Evolutionary conservation across 164 flowering plant genomes (phyloP).

Genomic region (Macadamia tetraphylla): DNA sequence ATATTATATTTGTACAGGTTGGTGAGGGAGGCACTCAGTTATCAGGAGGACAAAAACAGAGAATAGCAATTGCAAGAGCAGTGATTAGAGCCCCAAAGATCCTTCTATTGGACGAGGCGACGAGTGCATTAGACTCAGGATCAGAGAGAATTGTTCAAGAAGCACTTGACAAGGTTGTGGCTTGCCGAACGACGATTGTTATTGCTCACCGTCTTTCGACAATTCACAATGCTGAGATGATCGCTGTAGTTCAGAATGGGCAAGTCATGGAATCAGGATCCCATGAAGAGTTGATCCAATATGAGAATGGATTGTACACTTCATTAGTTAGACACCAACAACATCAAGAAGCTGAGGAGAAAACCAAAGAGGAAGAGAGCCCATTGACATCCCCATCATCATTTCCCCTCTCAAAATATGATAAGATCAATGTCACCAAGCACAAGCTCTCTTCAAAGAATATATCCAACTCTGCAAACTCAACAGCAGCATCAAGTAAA

Average conservation of each 20-base stretch:
- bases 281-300: slow-evolving; percentile 34
- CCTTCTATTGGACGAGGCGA: slow-evolving; percentile 53
- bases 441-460: background rate
- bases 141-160: slow-evolving; percentile 46
- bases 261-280: slow-evolving; percentile 40
- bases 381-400: too few relatives aligned
- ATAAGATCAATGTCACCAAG: too few relatives aligned
- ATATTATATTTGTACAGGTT: slow-evolving; percentile 19
- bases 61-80: slow-evolving; percentile 55
- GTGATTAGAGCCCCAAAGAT: slow-evolving; percentile 45
- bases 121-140: slow-evolving; percentile 50
- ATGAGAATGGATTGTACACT: background rate
- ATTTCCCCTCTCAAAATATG: too few relatives aligned
- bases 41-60: slow-evolving; percentile 59
- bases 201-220: slow-evolving; percentile 54
- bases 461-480: background rate
- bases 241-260: slow-evolving; percentile 41
- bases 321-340: too few relatives aligned
- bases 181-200: slow-evolving; percentile 42
- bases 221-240: slow-evolving; percentile 30
- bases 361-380: background rate
- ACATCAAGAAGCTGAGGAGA: slow-evolving; percentile 18
- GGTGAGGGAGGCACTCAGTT: slow-evolving; percentile 51
- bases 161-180: slow-evolving; percentile 40
- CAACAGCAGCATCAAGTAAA: too few relatives aligned